A percentile compares a stretch with the other conserved stretches of the same genome.
Evolutionary conservation across 1,284 basidiomycete genomes (phyloP).

Genomic region (Pterulicium gracile): DNA sequence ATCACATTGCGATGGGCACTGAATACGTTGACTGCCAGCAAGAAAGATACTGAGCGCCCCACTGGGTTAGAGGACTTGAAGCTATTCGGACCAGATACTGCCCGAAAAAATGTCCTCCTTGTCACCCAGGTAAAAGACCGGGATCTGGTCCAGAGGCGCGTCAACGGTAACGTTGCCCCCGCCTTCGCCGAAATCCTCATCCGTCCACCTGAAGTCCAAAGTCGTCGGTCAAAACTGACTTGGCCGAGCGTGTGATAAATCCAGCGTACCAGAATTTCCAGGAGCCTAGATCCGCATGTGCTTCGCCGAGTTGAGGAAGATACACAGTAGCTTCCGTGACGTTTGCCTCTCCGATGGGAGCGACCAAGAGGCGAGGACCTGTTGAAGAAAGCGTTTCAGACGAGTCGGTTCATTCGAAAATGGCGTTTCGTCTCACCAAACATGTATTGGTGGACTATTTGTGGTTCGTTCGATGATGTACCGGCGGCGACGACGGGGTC

Average conservation of each 20-base stretch:
- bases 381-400: background rate
- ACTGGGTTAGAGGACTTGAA: too few relatives aligned
- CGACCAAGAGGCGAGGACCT: constrained; percentile 26
- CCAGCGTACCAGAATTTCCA: background rate
- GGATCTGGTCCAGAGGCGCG: constrained; percentile 25
- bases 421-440: too few relatives aligned
- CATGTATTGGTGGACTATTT: constrained; percentile 27
- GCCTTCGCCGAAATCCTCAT: constrained; percentile 21
- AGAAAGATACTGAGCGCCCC: too few relatives aligned
- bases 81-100: too few relatives aligned
- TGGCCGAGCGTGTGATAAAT: background rate
- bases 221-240: too few relatives aligned
- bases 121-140: constrained; percentile 26
- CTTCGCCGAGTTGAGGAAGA: constrained; percentile 21
- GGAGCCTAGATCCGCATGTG: constrained; percentile 20
- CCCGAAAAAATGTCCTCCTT: constrained; percentile 23
- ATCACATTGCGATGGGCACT: too few relatives aligned
- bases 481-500: constrained; percentile 20
- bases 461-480: constrained; percentile 23
- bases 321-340: constrained; percentile 24
- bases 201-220: constrained; percentile 22
- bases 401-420: too few relatives aligned
- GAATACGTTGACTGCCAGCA: too few relatives aligned
- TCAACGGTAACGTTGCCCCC: constrained; percentile 20
- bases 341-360: constrained; percentile 23